Conservation (phyloP, 2,329 filamentous ascomycete species). For the Diaporthe caulivora region DNA sequence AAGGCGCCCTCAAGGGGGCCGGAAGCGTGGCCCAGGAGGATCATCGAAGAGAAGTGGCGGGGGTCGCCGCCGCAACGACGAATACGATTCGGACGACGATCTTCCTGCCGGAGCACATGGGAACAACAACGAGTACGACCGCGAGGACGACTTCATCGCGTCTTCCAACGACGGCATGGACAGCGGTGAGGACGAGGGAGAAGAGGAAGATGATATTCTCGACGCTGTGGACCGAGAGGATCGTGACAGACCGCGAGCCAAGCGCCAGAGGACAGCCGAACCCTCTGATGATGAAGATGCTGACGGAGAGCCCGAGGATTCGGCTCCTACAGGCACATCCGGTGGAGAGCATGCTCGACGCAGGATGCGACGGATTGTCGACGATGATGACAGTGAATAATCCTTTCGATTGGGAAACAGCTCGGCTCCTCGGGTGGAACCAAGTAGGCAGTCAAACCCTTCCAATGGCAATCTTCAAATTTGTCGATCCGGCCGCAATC, state of each 20-base stretch:
- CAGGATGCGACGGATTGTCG: conserved; percentile 68
- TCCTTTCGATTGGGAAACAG: not conserved
- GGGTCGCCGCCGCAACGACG: conserved; percentile 65
- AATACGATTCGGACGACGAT: conserved; percentile 84
- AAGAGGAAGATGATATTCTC: conserved; percentile 69
- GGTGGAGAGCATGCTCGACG: conserved; percentile 55
- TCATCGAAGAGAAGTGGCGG: conserved; percentile 41
- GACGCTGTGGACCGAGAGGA: conserved; percentile 71
- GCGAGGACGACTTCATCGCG: conserved; percentile 84
- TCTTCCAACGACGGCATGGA: conserved; percentile 75
- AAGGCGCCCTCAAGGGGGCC: conserved; percentile 61
- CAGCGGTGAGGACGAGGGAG: conserved; percentile 64
- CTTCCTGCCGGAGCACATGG: conserved; percentile 70
- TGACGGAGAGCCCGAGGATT: conserved; percentile 67
- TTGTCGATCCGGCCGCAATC: not conserved
- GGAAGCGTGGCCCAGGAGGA: conserved; percentile 66
- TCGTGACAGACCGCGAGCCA: conserved; percentile 57
- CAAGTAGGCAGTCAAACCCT: not conserved
- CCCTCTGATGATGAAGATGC: conserved; percentile 64
- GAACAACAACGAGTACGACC: conserved; percentile 79
- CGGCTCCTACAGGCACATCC: conserved; percentile 48
- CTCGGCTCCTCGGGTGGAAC: not conserved
- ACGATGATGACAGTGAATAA: conserved; percentile 69
- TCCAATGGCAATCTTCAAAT: not conserved
- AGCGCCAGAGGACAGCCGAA: conserved; percentile 65